Conservation (phyloP, 2,329 filamentous ascomycete species). For the Fusarium sororula region DNA sequence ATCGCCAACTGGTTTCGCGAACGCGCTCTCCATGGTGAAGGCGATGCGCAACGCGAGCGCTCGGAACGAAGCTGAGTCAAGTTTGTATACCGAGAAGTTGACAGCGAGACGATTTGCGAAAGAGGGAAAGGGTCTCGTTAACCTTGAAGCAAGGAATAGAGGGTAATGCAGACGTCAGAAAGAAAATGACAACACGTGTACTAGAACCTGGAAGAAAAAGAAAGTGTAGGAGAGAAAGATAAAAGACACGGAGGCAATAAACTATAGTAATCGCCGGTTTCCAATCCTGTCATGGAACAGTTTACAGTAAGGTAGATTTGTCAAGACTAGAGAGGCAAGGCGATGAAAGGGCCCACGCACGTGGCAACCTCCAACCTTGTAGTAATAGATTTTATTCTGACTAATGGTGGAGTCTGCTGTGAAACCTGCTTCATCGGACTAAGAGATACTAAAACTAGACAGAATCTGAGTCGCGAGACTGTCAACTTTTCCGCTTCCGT, state of each 20-base stretch:
- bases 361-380: constrained; percentile 42
- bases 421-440: neutral
- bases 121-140: constrained; percentile 4
- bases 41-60: constrained; percentile 36
- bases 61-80: constrained; percentile 13
- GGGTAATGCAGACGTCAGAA: constrained; percentile 12
- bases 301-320: constrained; percentile 36
- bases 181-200: constrained; percentile 4
- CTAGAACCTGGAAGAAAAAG: constrained; percentile 16
- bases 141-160: constrained; percentile 11
- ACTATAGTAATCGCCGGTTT: constrained; percentile 28
- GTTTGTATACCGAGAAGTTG: constrained; percentile 13
- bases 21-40: constrained; percentile 69
- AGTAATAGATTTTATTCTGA: neutral
- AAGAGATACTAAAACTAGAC: neutral
- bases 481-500: constrained; percentile 9
- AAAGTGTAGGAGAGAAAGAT: constrained; percentile 19
- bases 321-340: constrained; percentile 42
- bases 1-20: constrained; percentile 64
- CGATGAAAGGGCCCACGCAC: constrained; percentile 45
- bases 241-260: constrained; percentile 27
- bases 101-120: constrained; percentile 17
- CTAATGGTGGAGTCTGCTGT: neutral
- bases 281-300: constrained; percentile 42
- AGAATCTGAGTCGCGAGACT: constrained; percentile 10